Base-by-base conservation (phyloP, 2,329 filamentous ascomycete genomes). In the Penicillium sp. region DNA sequence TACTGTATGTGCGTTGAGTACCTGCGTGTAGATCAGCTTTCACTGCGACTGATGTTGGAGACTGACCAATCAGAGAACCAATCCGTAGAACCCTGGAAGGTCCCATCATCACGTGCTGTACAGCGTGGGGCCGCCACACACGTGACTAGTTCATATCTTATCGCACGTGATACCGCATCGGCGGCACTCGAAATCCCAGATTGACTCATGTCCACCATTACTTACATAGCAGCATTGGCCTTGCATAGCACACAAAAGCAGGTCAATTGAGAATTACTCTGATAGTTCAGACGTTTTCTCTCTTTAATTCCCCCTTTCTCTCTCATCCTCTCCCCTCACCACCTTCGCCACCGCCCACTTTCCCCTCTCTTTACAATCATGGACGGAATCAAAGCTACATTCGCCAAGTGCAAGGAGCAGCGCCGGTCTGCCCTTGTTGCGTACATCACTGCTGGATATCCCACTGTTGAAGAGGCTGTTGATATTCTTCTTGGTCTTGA, bases 361-460 rank as follows among this genome's bases (percentile, higher is more conserved):
- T 49, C 39, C 31, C 46, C 21, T 29, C 52, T 54, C 56, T 54
- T 49, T 58, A 13, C 52, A 56, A 74, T 52, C 45, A 81, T 82
- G 79, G 82, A 85, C 54, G 76, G 72, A 37, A 80, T 86, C 60
- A 85, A 84, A 69, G 68, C 76, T 56, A 81, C 81, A 4, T 86
- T 86, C 67, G 82, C 81, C 52, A 78, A 78, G 74, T 84, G 82
- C 76, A 84, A 84, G 70, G 73, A 78, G 64, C 81, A 85, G 66
- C 77, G 70, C 63, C 74, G 95, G 84, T 81, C 90, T 65, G 93
- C 95, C 50, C 84, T 99, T 60, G 91, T 99, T 63, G 93, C 93
- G 27, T 99, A 99, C 82, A 91, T 97, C 72, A 99, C 95, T 26
- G 93, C 93, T 57, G 95, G 95, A 55, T 99, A 88, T 73, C 95